phyloP scores from a whole-genome alignment of 352 stramenopile genomes.

The Phytophthora vignae region DNA sequence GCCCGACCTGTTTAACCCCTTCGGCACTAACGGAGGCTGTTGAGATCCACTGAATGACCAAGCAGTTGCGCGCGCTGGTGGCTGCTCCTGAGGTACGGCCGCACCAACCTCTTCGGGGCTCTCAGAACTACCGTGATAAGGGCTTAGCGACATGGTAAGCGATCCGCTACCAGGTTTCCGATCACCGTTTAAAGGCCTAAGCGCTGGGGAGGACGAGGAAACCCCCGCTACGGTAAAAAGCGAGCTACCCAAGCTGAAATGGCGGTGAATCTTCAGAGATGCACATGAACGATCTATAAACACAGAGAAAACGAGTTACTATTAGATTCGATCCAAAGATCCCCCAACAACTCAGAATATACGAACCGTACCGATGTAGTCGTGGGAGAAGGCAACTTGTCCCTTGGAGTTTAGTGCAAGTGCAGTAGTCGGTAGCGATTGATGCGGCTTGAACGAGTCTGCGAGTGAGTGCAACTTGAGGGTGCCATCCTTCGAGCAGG shows the following conservation, averaged over 20 bases:
- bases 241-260: conserved; percentile 63
- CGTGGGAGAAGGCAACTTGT: conserved; percentile 85
- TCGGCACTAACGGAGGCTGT: conserved; percentile 44
- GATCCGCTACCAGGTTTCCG: conserved; percentile 27
- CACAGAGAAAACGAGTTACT: conserved; percentile 1
- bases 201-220: conserved; percentile 25
- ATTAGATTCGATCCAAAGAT: not conserved
- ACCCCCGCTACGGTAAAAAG: conserved; percentile 69
- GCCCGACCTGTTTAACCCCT: conserved; percentile 31
- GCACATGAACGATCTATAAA: conserved; percentile 77
- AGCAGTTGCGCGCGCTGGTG: conserved; percentile 27
- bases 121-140: conserved; percentile 31
- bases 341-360: not conserved
- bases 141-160: conserved; percentile 35
- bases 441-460: conserved; percentile 84
- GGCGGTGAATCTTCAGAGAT: conserved; percentile 84
- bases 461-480: conserved; percentile 88
- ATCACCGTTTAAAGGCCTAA: conserved; percentile 30
- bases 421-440: conserved; percentile 75
- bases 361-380: conserved; percentile 71
- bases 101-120: conserved; percentile 27
- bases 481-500: conserved; percentile 89
- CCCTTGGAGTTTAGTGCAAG: conserved; percentile 84
- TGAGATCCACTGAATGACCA: conserved; percentile 44
- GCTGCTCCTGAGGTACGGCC: conserved; percentile 22